phyloP scores from a whole-genome alignment of 2,329 filamentous ascomycete genomes.

The Cercospora janseana region DNA sequence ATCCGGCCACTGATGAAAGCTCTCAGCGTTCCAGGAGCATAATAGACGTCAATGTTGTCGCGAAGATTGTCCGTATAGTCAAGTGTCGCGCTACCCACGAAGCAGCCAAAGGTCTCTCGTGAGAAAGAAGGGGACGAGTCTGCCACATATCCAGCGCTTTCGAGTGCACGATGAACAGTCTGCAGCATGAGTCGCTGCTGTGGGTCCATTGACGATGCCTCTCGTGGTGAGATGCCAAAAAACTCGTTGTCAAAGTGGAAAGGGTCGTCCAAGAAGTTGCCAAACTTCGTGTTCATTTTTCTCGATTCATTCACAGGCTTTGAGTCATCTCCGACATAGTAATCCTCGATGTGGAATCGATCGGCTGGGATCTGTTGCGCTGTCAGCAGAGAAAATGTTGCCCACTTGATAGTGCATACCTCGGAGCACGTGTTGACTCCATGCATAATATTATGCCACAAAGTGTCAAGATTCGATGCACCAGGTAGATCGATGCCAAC shows the following conservation, averaged over 20 bases:
- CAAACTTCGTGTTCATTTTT: constrained; percentile 16
- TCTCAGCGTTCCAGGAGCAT: constrained; percentile 11
- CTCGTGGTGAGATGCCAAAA: constrained; percentile 17
- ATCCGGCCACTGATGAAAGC: constrained; percentile 15
- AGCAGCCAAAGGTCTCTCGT: constrained; percentile 16
- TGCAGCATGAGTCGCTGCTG: constrained; percentile 16
- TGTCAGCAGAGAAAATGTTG: not conserved
- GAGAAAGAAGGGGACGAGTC: constrained; percentile 13
- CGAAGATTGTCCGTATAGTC: constrained; percentile 17
- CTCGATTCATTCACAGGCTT: constrained; percentile 9
- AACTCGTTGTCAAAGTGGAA: constrained; percentile 16
- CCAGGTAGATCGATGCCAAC: constrained; percentile 13
- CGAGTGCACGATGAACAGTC: constrained; percentile 13
- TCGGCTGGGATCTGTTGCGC: constrained; percentile 4
- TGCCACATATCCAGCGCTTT: constrained; percentile 17
- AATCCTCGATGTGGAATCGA: constrained; percentile 16
- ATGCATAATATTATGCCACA: constrained; percentile 13
- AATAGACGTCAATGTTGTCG: constrained; percentile 16
- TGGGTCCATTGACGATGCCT: constrained; percentile 18
- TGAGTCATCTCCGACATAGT: constrained; percentile 8
- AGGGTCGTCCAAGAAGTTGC: constrained; percentile 16
- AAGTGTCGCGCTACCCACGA: constrained; percentile 11
- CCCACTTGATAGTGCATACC: not conserved
- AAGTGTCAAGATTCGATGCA: constrained; percentile 1
- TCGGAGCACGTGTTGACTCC: constrained; percentile 15